Percentiles rank a stretch among this genome's conserved stretches.
These are phyloP conservation scores for Penicillium atrosanguineum DNA, from an alignment of 495 filamentous ascomycete genomes.

Conservation along the genomic window DNA sequence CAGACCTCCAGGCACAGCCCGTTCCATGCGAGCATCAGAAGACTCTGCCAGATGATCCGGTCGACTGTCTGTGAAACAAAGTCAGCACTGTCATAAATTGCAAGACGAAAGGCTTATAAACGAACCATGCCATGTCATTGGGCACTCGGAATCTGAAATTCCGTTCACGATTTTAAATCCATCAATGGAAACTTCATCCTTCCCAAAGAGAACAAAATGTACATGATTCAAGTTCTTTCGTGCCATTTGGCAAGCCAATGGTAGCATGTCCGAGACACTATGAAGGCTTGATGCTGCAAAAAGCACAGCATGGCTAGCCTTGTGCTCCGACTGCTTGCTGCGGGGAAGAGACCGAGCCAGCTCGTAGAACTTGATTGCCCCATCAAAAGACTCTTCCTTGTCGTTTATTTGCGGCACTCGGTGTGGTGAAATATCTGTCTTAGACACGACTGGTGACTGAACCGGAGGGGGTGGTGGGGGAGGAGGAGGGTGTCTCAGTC, in stretches of 20 bases:
- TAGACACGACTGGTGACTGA: slow-evolving; percentile 7
- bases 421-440: slow-evolving; percentile 9
- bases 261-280: slow-evolving; percentile 50
- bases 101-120: not conserved
- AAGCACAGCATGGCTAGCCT: slow-evolving; percentile 39
- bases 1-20: slow-evolving; percentile 40
- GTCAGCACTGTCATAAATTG: slow-evolving; percentile 7
- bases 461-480: slow-evolving; percentile 1
- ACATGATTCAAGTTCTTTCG: slow-evolving; percentile 43
- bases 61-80: slow-evolving; percentile 39
- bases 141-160: slow-evolving; percentile 41
- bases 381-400: slow-evolving; percentile 44
- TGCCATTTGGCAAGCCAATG: slow-evolving; percentile 56
- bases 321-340: slow-evolving; percentile 25
- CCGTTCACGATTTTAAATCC: slow-evolving; percentile 51
- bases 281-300: slow-evolving; percentile 52
- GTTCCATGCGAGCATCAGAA: slow-evolving; percentile 50
- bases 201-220: slow-evolving; percentile 54
- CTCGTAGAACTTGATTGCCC: slow-evolving; percentile 53
- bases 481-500: slow-evolving; percentile 21
- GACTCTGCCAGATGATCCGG: slow-evolving; percentile 48
- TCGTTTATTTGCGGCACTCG: not conserved
- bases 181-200: slow-evolving; percentile 51
- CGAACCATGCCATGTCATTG: slow-evolving; percentile 55
- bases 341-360: slow-evolving; percentile 50